A percentile compares a stretch with the other conserved stretches of the same genome.
These are phyloP conservation scores for Taphrina deformans DNA, from an alignment of 1,139 yeast genomes.

Conservation along the genomic window DNA sequence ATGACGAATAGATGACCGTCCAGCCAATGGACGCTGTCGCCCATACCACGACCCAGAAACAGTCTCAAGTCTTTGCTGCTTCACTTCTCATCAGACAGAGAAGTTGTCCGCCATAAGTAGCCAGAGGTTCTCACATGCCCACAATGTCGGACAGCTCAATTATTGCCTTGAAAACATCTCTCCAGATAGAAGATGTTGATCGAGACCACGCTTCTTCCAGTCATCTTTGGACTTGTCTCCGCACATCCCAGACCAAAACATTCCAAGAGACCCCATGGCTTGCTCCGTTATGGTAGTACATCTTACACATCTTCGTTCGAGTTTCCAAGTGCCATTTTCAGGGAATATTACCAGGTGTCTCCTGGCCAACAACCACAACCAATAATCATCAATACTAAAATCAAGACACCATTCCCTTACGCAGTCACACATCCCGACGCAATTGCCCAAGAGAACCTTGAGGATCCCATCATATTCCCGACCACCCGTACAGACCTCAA, in stretches of 20 bases:
- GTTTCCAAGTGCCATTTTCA: slow-evolving; percentile 5
- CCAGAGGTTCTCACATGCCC: too few relatives aligned
- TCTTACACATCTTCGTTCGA: background rate
- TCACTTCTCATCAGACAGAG: too few relatives aligned
- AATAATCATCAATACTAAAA: background rate
- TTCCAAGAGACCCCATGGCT: background rate
- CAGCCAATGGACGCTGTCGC: background rate
- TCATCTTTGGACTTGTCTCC: background rate
- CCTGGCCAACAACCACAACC: slow-evolving; percentile 21
- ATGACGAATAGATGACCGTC: background rate
- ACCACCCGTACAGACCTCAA: background rate
- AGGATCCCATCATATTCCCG: background rate
- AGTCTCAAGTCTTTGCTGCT: background rate
- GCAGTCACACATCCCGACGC: background rate
- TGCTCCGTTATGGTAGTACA: slow-evolving; percentile 1
- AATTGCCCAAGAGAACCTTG: background rate
- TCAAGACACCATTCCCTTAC: background rate
- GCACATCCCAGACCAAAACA: background rate
- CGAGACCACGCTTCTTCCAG: background rate
- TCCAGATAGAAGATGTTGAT: background rate
- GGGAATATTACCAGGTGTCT: background rate
- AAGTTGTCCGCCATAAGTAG: too few relatives aligned
- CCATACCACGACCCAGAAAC: background rate
- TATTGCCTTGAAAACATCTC: too few relatives aligned
- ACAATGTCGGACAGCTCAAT: too few relatives aligned